Base-by-base conservation (phyloP, 2,329 filamentous ascomycete species). In the Alternaria sp. region DNA sequence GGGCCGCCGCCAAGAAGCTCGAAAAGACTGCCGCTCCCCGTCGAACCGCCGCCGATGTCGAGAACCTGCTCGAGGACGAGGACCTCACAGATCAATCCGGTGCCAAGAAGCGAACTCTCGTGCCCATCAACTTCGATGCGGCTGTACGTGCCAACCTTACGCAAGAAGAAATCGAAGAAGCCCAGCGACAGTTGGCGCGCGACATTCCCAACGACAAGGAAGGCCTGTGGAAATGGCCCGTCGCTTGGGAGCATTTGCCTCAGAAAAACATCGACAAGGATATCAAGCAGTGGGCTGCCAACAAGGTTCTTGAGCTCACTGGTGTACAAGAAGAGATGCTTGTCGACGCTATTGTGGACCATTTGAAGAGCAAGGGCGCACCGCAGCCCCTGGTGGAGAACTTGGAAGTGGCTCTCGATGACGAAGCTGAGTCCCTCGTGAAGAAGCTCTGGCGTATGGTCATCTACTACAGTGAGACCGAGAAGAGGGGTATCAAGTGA, bases 381-480 rank as follows among this genome's bases (percentile, higher is more conserved):
- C 92, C 96, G n/a, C 87, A 89, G 64, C 92, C 92, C 59, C 80
- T 99, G 72, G 92, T 95, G 20, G 92, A 93, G 70, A 91, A 97
- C 76, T 82, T 99, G 60, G 92, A 92, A 78, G 92, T 91, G 78
- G 93, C 93, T 46, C 85, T 99, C 66, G 96, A 97, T 76, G 96
- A 99, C 75, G 96, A 98, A 77, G 94, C 94, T 11, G 94, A 97
- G 80, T 90, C 92, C 25, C 83, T 99, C 70, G 94, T 98, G 54
- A 96, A 93, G 87, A 98, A 97, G 83, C 87, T 99, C 37, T 99
- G 96, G 96, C 89, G 95, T 55, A 97, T 98, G 93, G 90, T 97
- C 61, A 97, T 98, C 75, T 98, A 97, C 88, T 97, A 95, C 75
- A 96, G 93, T 6, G 95, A 98, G 81, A 92, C 91, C 75, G 95